Conservation (phyloP, 495 filamentous ascomycete species). For the Talaromyces thailandensis region DNA sequence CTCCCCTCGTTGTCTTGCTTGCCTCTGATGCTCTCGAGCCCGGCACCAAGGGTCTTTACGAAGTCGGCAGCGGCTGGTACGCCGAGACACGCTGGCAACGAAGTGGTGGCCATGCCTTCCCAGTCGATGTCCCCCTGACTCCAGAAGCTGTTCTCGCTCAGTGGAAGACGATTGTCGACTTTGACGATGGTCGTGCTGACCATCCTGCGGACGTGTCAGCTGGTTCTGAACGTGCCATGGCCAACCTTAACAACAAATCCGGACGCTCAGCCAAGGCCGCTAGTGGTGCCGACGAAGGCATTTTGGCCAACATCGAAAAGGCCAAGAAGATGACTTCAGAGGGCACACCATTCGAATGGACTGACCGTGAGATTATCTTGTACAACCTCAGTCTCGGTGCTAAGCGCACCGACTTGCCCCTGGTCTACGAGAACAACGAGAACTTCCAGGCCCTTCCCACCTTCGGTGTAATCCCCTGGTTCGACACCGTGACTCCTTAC, state of each 20-base stretch:
- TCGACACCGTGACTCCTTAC: slow-evolving; percentile 77
- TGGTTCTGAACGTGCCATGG: slow-evolving; percentile 80
- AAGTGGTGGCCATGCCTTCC: slow-evolving; percentile 84
- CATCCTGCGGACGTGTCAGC: slow-evolving; percentile 73
- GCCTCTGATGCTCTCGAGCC: slow-evolving; percentile 83
- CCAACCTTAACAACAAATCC: slow-evolving; percentile 73
- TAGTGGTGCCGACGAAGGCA: slow-evolving; percentile 29
- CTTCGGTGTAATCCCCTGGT: slow-evolving; percentile 89
- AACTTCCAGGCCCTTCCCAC: slow-evolving; percentile 90
- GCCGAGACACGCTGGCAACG: slow-evolving; percentile 92
- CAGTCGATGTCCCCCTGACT: slow-evolving; percentile 74
- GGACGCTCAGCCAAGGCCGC: slow-evolving; percentile 21
- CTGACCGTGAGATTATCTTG: slow-evolving; percentile 80
- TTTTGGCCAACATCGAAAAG: slow-evolving; percentile 63
- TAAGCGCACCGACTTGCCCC: slow-evolving; percentile 79
- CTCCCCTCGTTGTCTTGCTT: slow-evolving; percentile 80
- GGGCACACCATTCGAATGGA: slow-evolving; percentile 73
- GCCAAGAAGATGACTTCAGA: slow-evolving; percentile 62
- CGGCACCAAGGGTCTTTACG: slow-evolving; percentile 83
- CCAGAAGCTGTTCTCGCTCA: slow-evolving; percentile 75
- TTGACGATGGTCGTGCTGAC: slow-evolving; percentile 85
- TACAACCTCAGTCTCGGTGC: slow-evolving; percentile 96
- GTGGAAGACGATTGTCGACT: slow-evolving; percentile 75
- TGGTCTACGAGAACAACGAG: slow-evolving; percentile 83
- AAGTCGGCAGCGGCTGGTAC: slow-evolving; percentile 94